Conservation (phyloP, 306 rosid genomes). For the Cyclanthera cordifolia region DNA sequence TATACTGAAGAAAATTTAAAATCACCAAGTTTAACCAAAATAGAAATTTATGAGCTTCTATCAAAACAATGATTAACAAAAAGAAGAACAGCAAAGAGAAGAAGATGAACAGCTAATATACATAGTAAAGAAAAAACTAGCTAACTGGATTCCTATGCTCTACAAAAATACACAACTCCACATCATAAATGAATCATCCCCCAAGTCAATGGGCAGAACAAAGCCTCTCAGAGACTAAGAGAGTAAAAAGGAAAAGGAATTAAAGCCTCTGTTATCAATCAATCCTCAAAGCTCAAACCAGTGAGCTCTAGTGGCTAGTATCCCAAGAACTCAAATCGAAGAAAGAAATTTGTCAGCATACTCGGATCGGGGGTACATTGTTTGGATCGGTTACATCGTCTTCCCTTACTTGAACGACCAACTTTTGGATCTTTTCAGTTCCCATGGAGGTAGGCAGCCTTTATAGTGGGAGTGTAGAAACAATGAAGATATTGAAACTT, state of each 20-base stretch:
- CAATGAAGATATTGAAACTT: conserved; percentile 11
- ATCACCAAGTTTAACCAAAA: background rate
- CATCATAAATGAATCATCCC: background rate
- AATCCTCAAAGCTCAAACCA: conserved; percentile 1
- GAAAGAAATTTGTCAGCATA: background rate
- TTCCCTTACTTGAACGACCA: conserved; percentile 9
- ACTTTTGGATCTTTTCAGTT: conserved; percentile 11
- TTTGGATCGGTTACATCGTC: no score
- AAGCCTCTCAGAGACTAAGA: conserved; percentile 1
- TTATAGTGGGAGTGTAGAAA: conserved; percentile 15
- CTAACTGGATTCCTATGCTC: conserved; percentile 9
- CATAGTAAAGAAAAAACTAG: background rate
- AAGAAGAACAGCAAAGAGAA: background rate
- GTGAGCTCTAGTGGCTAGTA: background rate
- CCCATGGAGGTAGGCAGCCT: conserved; percentile 17
- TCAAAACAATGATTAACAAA: background rate
- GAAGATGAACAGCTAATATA: conserved; percentile 10
- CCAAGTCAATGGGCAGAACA: conserved; percentile 4
- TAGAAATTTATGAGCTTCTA: background rate
- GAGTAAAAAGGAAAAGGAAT: background rate
- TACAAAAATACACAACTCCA: background rate
- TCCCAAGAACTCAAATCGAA: conserved; percentile 1
- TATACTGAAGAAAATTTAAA: no score
- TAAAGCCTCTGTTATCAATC: background rate
- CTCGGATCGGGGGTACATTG: background rate